A percentile compares a stretch with the other conserved stretches of the same genome.
Conservation (phyloP, 306 rosid genomes). For the Malus domestica region ASM211411v1 NC_041800.1:26205233-26205732, state of each 20-base stretch:
- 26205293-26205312: not conserved
- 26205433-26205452: not conserved
- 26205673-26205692: no score
- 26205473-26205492: constrained; percentile 78
- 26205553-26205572: constrained; percentile 14
- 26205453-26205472: constrained; percentile 57
- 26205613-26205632: no score
- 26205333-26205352: not conserved
- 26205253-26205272: not conserved
- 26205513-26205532: constrained; percentile 22
- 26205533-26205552: not conserved
- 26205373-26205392: not conserved
- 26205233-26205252: not conserved
- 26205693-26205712: no score
- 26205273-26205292: not conserved
- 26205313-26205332: not conserved
- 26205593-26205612: not conserved
- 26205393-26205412: not conserved
- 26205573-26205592: constrained; percentile 22
- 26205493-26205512: constrained; percentile 42
- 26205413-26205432: not conserved
- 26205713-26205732: no score
- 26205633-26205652: not conserved
- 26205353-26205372: not conserved
- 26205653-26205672: not conserved